Percentiles rank a stretch among this genome's conserved stretches.
These are phyloP conservation scores for Cercospora zeae-maydis DNA, from an alignment of 2,329 filamentous ascomycete genomes.

Conservation along the genomic window DNA sequence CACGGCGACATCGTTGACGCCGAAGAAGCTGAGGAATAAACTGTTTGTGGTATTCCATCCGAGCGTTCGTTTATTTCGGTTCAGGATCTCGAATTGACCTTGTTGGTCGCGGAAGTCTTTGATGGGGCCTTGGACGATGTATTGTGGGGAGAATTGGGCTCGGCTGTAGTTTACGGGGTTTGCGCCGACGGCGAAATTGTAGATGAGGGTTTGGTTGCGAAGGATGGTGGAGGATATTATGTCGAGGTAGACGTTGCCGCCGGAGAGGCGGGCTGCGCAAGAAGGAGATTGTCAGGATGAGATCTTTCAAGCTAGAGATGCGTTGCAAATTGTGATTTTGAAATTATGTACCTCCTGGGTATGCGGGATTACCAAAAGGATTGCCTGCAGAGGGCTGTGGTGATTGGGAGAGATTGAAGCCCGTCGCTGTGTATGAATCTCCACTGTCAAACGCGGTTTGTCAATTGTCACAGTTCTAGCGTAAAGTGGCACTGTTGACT, in stretches of 20 bases:
- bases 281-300: neutral
- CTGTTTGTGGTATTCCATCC: constrained; percentile 15
- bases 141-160: neutral
- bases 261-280: neutral
- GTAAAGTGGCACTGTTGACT: neutral
- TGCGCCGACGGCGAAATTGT: constrained; percentile 10
- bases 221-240: neutral
- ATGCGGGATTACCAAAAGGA: constrained; percentile 10
- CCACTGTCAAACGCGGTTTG: neutral
- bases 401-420: neutral
- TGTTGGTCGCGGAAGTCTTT: constrained; percentile 12
- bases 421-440: constrained; percentile 1
- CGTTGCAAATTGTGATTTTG: neutral
- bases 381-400: neutral
- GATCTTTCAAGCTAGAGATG: no score
- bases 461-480: neutral
- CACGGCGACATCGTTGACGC: constrained; percentile 14
- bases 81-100: neutral
- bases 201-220: neutral
- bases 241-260: constrained; percentile 13
- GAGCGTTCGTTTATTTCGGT: neutral
- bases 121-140: neutral
- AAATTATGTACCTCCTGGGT: constrained; percentile 3
- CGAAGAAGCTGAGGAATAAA: constrained; percentile 15
- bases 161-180: constrained; percentile 12